phyloP scores from a whole-genome alignment of 1,139 yeast genomes.

The Pichia norvegensis region DNA sequence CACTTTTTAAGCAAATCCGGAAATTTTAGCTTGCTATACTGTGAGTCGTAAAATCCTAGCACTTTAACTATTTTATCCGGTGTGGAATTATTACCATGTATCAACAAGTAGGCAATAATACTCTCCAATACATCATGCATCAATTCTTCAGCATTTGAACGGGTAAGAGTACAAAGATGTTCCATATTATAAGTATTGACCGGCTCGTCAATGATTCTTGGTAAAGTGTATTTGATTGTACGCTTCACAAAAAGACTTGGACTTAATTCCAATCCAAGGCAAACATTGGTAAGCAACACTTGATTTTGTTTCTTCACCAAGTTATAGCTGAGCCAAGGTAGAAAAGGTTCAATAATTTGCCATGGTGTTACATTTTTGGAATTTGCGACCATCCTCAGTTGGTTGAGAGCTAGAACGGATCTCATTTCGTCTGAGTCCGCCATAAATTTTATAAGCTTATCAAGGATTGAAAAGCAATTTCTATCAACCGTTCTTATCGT shows the following conservation, averaged over 20 bases:
- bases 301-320: slow-evolving; percentile 46
- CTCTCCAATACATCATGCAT: slow-evolving; percentile 30
- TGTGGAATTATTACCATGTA: slow-evolving; percentile 32
- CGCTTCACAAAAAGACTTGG: slow-evolving; percentile 54
- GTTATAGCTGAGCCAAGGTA: slow-evolving; percentile 65
- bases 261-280: slow-evolving; percentile 59
- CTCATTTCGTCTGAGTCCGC: slow-evolving; percentile 56
- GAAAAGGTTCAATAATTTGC: slow-evolving; percentile 68
- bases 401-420: slow-evolving; percentile 56
- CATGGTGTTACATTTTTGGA: slow-evolving; percentile 46
- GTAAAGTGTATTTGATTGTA: slow-evolving; percentile 69
- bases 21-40: slow-evolving; percentile 29
- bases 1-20: slow-evolving; percentile 38
- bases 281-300: slow-evolving; percentile 46
- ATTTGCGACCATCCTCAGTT: slow-evolving; percentile 41
- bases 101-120: slow-evolving; percentile 40
- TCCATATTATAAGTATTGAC: slow-evolving; percentile 46
- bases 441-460: slow-evolving; percentile 51
- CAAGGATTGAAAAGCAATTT: slow-evolving; percentile 50
- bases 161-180: slow-evolving; percentile 51
- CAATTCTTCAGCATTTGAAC: slow-evolving; percentile 19
- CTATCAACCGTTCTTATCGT: slow-evolving; percentile 49
- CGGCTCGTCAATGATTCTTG: slow-evolving; percentile 31
- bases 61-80: slow-evolving; percentile 47
- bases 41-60: slow-evolving; percentile 46